A percentile compares a stretch with the other conserved stretches of the same genome.
Evolutionary conservation across 768 basidiomycete genomes (phyloP).

Genomic region (Macrocybe gigantea): DNA sequence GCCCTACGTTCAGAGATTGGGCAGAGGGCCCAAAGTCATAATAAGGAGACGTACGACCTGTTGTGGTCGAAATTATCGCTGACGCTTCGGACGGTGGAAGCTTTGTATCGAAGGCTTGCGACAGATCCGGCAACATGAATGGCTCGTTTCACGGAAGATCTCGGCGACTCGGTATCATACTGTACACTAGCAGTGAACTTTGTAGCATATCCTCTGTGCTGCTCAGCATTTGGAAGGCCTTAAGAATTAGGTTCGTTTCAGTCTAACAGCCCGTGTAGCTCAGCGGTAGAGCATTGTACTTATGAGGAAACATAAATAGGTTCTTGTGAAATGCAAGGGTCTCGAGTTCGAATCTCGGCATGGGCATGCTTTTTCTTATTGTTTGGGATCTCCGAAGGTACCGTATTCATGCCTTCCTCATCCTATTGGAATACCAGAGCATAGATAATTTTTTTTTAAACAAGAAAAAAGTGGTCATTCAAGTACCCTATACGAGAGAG

Average conservation of each 20-base stretch:
- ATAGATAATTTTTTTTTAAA: too few relatives aligned
- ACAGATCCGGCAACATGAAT: background rate
- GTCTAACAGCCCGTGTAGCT: conserved; percentile 41
- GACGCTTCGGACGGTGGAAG: conserved; percentile 13
- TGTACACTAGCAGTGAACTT: background rate
- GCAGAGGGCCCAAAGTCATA: conserved; percentile 14
- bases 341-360: conserved; percentile 52
- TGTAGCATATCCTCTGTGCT: background rate
- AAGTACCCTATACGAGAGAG: too few relatives aligned
- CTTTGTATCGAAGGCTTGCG: conserved; percentile 10
- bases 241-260: background rate
- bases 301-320: conserved; percentile 38
- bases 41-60: conserved; percentile 17
- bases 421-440: too few relatives aligned
- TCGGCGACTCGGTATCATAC: too few relatives aligned
- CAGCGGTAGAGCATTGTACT: conserved; percentile 58
- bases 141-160: background rate
- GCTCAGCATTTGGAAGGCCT: background rate
- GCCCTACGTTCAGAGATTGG: conserved; percentile 15
- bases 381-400: background rate
- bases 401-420: background rate
- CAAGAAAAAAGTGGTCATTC: too few relatives aligned
- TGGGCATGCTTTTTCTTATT: conserved; percentile 31
- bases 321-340: conserved; percentile 42
- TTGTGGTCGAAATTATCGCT: conserved; percentile 18